Base-by-base conservation (phyloP, 2,329 filamentous ascomycete species). In the Beauveria varroae region DNA sequence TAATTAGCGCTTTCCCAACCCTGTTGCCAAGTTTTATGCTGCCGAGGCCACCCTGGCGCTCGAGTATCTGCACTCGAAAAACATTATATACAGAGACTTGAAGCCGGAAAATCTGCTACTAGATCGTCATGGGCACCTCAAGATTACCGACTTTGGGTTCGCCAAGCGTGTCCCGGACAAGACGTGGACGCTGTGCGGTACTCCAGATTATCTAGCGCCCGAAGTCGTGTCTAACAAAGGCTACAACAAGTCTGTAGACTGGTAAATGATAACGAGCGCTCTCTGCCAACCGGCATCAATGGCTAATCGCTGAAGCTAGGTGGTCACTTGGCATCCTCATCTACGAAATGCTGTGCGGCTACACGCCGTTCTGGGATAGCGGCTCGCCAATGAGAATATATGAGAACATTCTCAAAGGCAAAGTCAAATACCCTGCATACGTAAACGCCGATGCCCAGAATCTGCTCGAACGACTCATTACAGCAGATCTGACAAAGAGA, bases 171-270 rank as follows among this genome's bases (percentile, higher is more conserved):
- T 99, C 28, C 93, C 93, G 18, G 95, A 99, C 81, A 98, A 98
- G 77, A 99, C 95, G 47, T 99, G 95, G 95, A 99, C 95, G 28
- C 83, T 99, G 47, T 99, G 95, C 73, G 95, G 95, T 63, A 99
- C 95, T 14, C 95, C 95, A 7, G 95, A 99, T 76, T 99, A 99
- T 73, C 85, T 99, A 41, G 95, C 95, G 0, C 95, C 95, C 0
- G 95, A 99, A 77, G 95, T 99, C 16, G 95, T 99, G n/a, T 93
- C 92, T 63, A 97, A 93, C 74, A 98, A 98, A 78, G 95, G 95
- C 58, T 99, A 99, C 81, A 99, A 99, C 80, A 99, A 98, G 75
- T 97, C 93, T 46, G 95, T 99, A 20, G 95, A 99, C 74, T 99
- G 95, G 95, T 97, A 78, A 78, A 90, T 78, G n/a, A 20, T 62